Conservation (phyloP, 495 filamentous ascomycete species). For the Baudoinia panamericana region DNA sequence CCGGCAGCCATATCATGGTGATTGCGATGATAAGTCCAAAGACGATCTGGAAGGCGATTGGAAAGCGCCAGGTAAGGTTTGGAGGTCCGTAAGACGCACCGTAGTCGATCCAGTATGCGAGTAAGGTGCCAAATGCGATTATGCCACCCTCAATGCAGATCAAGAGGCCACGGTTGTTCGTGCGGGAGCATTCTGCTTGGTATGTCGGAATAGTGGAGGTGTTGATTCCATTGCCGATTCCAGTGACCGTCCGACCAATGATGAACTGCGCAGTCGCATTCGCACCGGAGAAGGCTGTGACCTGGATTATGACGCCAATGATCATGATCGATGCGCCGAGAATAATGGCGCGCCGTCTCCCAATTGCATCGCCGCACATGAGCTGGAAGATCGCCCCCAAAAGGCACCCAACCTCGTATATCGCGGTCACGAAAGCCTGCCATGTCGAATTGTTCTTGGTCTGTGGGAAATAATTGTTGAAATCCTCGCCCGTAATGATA, state of each 20-base stretch:
- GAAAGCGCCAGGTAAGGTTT: conserved; percentile 63
- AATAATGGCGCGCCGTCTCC: conserved; percentile 42
- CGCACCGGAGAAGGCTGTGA: conserved; percentile 35
- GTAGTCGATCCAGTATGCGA: conserved; percentile 78
- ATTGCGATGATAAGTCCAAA: conserved; percentile 55
- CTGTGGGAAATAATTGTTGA: conserved; percentile 56
- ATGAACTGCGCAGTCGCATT: conserved; percentile 51
- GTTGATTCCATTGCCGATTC: conserved; percentile 68
- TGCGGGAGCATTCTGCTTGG: conserved; percentile 63
- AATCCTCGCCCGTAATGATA: conserved; percentile 60
- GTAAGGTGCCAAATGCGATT: conserved; percentile 64
- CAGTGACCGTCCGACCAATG: conserved; percentile 59
- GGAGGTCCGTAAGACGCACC: conserved; percentile 54
- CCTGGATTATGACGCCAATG: conserved; percentile 57
- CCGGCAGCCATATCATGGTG: conserved; percentile 55
- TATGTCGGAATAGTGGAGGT: conserved; percentile 69
- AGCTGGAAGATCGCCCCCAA: conserved; percentile 61
- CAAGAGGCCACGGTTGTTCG: conserved; percentile 63
- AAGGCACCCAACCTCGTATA: conserved; percentile 73
- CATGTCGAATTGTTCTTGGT: conserved; percentile 53
- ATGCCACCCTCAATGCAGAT: conserved; percentile 75
- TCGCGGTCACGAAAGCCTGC: conserved; percentile 70
- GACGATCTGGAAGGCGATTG: conserved; percentile 68
- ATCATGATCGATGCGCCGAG: conserved; percentile 59
- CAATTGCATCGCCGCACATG: conserved; percentile 52